phyloP scores from a whole-genome alignment of 2,329 filamentous ascomycete genomes.

The Alternaria ethzedia region DNA sequence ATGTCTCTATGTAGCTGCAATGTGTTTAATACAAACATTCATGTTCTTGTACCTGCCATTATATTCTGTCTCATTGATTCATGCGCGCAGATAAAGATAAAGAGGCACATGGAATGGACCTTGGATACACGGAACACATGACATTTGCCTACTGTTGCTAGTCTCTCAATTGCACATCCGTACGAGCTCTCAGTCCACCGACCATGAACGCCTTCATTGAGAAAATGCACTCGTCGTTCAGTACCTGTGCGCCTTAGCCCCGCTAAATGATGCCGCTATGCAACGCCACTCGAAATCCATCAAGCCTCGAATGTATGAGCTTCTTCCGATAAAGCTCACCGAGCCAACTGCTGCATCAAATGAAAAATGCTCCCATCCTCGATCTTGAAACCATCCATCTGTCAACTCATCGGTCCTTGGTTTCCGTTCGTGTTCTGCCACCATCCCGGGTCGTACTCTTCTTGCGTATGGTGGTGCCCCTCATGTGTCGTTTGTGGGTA shows the following conservation, averaged over 20 bases:
- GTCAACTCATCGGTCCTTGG: conserved; percentile 13
- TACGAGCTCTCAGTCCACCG: not conserved
- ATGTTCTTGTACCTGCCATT: not conserved
- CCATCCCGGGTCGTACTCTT: conserved; percentile 12
- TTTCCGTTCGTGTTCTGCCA: conserved; percentile 11
- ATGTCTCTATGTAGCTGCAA: not conserved
- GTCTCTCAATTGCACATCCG: not conserved
- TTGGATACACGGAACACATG: not conserved
- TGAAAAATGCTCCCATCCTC: not conserved
- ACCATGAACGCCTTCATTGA: not conserved
- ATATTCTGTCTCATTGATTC: not conserved
- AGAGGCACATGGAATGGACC: not conserved
- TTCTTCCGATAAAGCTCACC: not conserved
- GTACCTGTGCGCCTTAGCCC: not conserved
- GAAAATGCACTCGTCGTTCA: not conserved
- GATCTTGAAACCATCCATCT: not conserved
- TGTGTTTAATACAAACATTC: not conserved
- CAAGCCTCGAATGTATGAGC: not conserved
- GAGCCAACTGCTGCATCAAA: not conserved
- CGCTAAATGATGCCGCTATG: not conserved
- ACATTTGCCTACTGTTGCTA: not conserved
- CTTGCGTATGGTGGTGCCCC: conserved; percentile 6
- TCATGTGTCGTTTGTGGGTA: conserved; percentile 1
- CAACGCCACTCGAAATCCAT: not conserved
- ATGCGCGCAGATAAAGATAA: not conserved